Conservation (phyloP, 2,329 filamentous ascomycete genomes). For the Cytospora schulzeri region DNA sequence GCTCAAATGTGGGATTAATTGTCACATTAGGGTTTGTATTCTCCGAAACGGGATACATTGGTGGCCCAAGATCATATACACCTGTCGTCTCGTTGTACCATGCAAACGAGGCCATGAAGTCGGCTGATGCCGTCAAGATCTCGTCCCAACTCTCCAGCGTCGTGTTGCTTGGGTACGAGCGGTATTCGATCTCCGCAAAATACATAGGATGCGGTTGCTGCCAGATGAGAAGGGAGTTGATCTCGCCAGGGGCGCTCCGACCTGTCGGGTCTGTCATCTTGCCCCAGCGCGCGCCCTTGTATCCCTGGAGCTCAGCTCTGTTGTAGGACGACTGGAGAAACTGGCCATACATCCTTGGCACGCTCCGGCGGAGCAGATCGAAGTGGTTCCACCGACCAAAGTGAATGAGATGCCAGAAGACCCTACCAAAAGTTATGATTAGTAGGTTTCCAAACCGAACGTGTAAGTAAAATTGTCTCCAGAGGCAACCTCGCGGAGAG, state of each 20-base stretch:
- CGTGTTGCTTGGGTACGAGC: slow-evolving; percentile 43
- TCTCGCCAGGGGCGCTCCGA: slow-evolving; percentile 58
- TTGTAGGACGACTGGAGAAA: slow-evolving; percentile 44
- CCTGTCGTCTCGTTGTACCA: slow-evolving; percentile 54
- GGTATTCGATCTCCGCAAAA: slow-evolving; percentile 59
- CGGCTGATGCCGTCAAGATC: slow-evolving; percentile 53
- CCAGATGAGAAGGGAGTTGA: slow-evolving; percentile 64
- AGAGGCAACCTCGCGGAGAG: no score
- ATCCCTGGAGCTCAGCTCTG: slow-evolving; percentile 45
- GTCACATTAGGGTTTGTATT: slow-evolving; percentile 61
- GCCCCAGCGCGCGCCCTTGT: slow-evolving; percentile 47
- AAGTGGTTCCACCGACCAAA: slow-evolving; percentile 54
- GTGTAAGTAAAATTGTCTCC: no score
- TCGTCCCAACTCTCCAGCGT: slow-evolving; percentile 56
- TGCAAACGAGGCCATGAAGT: slow-evolving; percentile 62
- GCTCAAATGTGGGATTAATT: slow-evolving; percentile 61
- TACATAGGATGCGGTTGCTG: slow-evolving; percentile 64
- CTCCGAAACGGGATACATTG: slow-evolving; percentile 52
- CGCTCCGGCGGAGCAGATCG: slow-evolving; percentile 46
- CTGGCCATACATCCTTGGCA: slow-evolving; percentile 49
- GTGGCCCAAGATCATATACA: slow-evolving; percentile 53
- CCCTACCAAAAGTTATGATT: slow-evolving; percentile 30
- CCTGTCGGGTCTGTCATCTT: slow-evolving; percentile 62
- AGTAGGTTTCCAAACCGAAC: no score
- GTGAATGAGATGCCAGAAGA: slow-evolving; percentile 54